These are phyloP conservation scores for Micromonas commoda DNA, from an alignment of 139 green algal species.

Conservation along the genomic window DNA sequence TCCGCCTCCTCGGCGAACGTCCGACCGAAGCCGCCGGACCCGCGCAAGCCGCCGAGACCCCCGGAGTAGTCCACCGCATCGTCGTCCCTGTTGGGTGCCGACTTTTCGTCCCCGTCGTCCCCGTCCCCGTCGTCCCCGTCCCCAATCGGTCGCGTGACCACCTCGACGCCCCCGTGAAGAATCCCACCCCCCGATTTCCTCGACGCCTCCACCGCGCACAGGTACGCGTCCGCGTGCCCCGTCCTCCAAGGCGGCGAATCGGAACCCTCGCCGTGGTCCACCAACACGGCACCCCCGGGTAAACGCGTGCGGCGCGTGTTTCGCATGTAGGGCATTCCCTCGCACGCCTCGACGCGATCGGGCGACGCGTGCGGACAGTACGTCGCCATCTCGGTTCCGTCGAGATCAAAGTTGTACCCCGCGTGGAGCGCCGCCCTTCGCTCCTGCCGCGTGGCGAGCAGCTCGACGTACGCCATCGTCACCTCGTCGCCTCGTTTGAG, in stretches of 20 bases:
- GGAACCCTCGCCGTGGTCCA: neutral
- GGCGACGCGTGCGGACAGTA: neutral
- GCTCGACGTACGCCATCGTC: constrained; percentile 68
- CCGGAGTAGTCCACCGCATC: neutral
- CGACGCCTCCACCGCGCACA: no score
- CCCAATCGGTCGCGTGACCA: neutral
- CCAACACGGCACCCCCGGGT: neutral
- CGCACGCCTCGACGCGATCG: no score
- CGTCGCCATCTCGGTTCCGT: neutral
- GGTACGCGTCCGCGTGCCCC: neutral
- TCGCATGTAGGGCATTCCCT: no score
- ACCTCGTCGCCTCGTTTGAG: constrained; percentile 53
- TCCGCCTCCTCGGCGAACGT: no score
- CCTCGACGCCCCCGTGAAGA: neutral
- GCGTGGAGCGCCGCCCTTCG: neutral
- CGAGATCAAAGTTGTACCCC: neutral
- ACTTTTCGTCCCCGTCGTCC: neutral
- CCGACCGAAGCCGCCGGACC: no score
- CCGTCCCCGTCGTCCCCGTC: neutral
- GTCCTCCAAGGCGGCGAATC: neutral
- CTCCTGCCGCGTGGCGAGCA: constrained; percentile 23
- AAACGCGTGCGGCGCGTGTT: neutral
- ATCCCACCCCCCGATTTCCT: no score
- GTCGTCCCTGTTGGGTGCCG: neutral
- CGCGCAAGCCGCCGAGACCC: neutral